Percentiles rank a stretch among this genome's conserved stretches.
These are phyloP conservation scores for Aspergillus sp. DNA, from an alignment of 2,329 filamentous ascomycete species.

Conservation along the genomic window DNA sequence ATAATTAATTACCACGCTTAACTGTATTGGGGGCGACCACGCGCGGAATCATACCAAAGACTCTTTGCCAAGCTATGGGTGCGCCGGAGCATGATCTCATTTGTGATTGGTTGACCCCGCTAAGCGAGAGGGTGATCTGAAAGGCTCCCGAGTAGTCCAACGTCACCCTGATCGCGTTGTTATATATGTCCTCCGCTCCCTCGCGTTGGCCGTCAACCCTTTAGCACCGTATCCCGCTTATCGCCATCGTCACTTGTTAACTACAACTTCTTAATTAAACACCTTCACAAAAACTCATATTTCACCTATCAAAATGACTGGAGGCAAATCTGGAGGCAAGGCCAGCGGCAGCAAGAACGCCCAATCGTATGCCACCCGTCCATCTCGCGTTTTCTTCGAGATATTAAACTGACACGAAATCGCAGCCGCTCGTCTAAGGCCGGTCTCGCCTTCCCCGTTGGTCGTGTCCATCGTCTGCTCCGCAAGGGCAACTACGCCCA, in stretches of 20 bases:
- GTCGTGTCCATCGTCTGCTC: slow-evolving; percentile 98
- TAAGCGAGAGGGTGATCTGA: slow-evolving; percentile 52
- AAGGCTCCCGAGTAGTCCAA: slow-evolving; percentile 41
- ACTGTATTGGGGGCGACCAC: slow-evolving; percentile 27
- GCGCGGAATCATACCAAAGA: slow-evolving; percentile 17
- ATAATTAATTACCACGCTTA: slow-evolving; percentile 29
- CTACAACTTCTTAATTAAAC: neutral
- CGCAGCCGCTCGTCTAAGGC: slow-evolving; percentile 96
- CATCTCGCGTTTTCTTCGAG: slow-evolving; percentile 15
- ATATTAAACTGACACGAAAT: slow-evolving; percentile 3
- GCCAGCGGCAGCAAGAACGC: slow-evolving; percentile 98
- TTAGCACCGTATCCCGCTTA: slow-evolving; percentile 30
- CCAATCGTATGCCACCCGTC: slow-evolving; percentile 79
- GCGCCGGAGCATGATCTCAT: slow-evolving; percentile 33
- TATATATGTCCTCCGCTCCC: slow-evolving; percentile 45
- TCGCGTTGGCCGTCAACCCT: slow-evolving; percentile 34
- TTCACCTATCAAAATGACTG: slow-evolving; percentile 85
- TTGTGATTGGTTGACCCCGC: slow-evolving; percentile 43
- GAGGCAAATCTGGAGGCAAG: slow-evolving; percentile 99
- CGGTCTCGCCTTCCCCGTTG: slow-evolving; percentile 97
- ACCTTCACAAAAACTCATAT: slow-evolving; percentile 19
- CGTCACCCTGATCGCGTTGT: slow-evolving; percentile 46
- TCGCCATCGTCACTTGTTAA: slow-evolving; percentile 8
- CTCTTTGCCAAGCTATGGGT: slow-evolving; percentile 17
- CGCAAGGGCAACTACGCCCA: slow-evolving; percentile 99